Conservation (phyloP, 192 early-diverging fungal species). For the Coemansia sp. region DNA sequence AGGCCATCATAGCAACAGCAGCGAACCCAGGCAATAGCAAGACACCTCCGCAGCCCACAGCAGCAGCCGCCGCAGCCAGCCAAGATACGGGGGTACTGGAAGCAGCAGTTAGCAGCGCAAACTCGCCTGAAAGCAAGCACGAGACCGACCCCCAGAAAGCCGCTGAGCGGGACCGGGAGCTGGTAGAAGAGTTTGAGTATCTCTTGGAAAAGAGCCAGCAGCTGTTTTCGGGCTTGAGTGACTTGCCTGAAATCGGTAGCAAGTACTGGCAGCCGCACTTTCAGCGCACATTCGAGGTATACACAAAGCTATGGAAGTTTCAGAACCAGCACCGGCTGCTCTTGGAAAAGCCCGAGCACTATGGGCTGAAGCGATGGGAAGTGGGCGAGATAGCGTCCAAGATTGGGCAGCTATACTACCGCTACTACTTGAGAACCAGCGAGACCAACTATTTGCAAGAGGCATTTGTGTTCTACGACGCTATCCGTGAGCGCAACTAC, state of each 20-base stretch:
- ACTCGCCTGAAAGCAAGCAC: background rate
- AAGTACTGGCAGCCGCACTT: conserved; percentile 83
- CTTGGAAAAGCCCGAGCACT: conserved; percentile 83
- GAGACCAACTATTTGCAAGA: conserved; percentile 97
- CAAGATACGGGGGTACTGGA: background rate
- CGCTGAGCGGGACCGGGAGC: conserved; percentile 49
- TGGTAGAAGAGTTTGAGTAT: conserved; percentile 88
- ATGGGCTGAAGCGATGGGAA: conserved; percentile 95
- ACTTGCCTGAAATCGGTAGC: conserved; percentile 53
- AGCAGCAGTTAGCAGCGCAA: too few species aligned
- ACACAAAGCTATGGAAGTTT: conserved; percentile 95
- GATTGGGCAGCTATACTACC: conserved; percentile 89
- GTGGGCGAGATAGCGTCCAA: conserved; percentile 98
- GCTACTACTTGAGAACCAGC: conserved; percentile 84
- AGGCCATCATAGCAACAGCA: background rate
- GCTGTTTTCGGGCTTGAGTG: conserved; percentile 83
- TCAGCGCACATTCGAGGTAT: conserved; percentile 96
- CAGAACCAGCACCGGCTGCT: conserved; percentile 85
- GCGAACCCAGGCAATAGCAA: background rate
- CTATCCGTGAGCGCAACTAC: conserved; percentile 90
- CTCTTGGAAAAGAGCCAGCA: conserved; percentile 96
- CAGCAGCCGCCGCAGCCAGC: background rate
- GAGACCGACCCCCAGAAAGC: background rate
- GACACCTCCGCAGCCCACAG: too few species aligned
- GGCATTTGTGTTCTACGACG: conserved; percentile 94